These are phyloP conservation scores for Mycena venus DNA, from an alignment of 768 basidiomycete genomes.

Conservation along the genomic window DNA sequence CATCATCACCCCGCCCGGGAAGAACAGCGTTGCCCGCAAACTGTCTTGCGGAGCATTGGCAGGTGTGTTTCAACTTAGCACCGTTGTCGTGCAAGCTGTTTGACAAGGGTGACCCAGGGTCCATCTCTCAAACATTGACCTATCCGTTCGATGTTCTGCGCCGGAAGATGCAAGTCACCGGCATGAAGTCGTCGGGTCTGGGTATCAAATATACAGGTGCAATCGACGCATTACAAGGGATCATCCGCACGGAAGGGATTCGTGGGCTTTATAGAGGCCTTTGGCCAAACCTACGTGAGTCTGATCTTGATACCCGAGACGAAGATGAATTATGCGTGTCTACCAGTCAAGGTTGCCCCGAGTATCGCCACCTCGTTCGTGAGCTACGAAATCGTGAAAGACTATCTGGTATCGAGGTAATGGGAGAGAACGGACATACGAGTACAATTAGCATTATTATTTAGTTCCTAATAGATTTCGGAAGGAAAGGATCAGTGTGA, in stretches of 20 bases:
- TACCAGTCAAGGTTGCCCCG: constrained; percentile 88
- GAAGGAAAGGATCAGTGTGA: not conserved
- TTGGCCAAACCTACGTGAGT: constrained; percentile 87
- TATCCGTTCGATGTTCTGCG: constrained; percentile 97
- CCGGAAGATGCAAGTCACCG: constrained; percentile 95
- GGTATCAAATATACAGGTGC: constrained; percentile 85
- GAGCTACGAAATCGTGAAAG: constrained; percentile 77
- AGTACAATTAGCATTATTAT: constrained; percentile 21
- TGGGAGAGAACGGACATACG: not conserved
- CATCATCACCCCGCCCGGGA: constrained; percentile 85
- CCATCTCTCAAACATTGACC: constrained; percentile 93
- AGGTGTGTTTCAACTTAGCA: constrained; percentile 57
- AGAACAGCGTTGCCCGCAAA: constrained; percentile 76
- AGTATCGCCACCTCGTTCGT: constrained; percentile 91
- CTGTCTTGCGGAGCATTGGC: constrained; percentile 89
- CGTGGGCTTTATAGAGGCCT: constrained; percentile 86
- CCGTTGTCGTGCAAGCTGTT: not conserved
- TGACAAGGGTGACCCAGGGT: constrained; percentile 63
- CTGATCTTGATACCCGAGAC: constrained; percentile 1
- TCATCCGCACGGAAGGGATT: constrained; percentile 81
- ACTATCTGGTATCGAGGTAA: constrained; percentile 51
- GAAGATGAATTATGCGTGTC: constrained; percentile 19
- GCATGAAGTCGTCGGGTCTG: constrained; percentile 73
- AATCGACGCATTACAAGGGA: constrained; percentile 79
- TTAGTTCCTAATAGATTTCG: not conserved